Evolutionary conservation across 192 early-diverging fungal genomes (phyloP).

Genomic region (Entomortierella parvispora): DNA sequence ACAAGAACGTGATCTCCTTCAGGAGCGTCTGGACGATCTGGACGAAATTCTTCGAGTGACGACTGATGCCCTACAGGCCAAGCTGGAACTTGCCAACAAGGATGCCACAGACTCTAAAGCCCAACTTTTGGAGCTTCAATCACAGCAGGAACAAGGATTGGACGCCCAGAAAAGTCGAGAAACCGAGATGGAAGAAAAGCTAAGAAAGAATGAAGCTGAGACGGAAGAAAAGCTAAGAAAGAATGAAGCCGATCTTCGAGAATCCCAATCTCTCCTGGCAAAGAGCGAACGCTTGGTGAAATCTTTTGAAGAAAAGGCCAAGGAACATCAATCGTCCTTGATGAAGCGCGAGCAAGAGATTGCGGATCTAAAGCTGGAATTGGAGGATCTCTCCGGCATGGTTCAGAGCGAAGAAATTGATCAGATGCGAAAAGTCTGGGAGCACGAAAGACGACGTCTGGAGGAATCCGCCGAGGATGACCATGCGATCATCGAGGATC

Average conservation of each 20-base stretch:
- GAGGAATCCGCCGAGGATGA: conserved; percentile 40
- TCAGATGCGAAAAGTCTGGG: conserved; percentile 61
- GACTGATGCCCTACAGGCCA: conserved; percentile 46
- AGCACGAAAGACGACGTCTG: conserved; percentile 58
- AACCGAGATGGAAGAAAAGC: conserved; percentile 35
- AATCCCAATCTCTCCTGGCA: conserved; percentile 33
- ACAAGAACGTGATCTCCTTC: conserved; percentile 32
- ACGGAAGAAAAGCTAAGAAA: conserved; percentile 43
- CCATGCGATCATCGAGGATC: conserved; percentile 10
- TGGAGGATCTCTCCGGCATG: conserved; percentile 57
- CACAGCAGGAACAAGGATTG: conserved; percentile 30
- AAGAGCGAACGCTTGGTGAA: conserved; percentile 32
- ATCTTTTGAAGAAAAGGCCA: conserved; percentile 17
- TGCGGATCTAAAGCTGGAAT: conserved; percentile 52
- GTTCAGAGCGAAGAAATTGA: conserved; percentile 61
- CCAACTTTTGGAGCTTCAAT: conserved; percentile 25
- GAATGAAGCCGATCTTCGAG: conserved; percentile 38
- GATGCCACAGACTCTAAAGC: conserved; percentile 51
- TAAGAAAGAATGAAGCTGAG: conserved; percentile 19
- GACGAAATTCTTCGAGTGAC: conserved; percentile 22
- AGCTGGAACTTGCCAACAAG: conserved; percentile 35
- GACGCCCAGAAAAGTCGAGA: conserved; percentile 37
- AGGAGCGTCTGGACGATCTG: conserved; percentile 27
- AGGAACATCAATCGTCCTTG: conserved; percentile 35
- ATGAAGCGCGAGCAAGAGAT: conserved; percentile 54